Evolutionary conservation across 2,329 filamentous ascomycete genomes (phyloP), one percentile per base, ranked within the genome.

Genomic region (Teratosphaeria destructans): DNA sequence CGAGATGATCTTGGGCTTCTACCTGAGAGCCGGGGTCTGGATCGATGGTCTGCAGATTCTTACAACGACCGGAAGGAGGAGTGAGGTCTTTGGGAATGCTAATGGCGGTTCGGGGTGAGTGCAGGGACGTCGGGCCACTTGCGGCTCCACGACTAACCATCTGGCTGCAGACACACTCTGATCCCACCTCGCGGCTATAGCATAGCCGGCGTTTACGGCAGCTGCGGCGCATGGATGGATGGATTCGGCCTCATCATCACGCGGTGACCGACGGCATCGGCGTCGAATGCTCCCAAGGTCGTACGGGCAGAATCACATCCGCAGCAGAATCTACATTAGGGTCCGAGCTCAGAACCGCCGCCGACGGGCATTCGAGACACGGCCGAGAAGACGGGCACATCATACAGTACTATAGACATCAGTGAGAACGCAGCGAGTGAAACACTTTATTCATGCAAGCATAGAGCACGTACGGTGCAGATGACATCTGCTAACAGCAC

Each of bases 1-100:
- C 59, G 94, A 99, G 76, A 87, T 89, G 62, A 79, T 99, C 53
- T 85, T 90, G 61, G 94, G 94, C 8, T 96, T 99, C 72, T 83
- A 87, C 66, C 78, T 97, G 57, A 82, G 91, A 65, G 85, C 88
- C 56, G 91, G 90, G 26, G 78, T 83, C 61, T 94, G 88, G 85
- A 87, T 97, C 65, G 90, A 96, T 72, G 93, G 86, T 12, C 82
- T 97, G 57, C 90, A 96, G 72, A 86, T 97, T 63, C 77, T 96
- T 73, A 97, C 94, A 1, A 96, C 86, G 68, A 77, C 90, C 61
- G 92, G 92, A n/a, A 83, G 92, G 67, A 88, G 87, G 72, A 96
- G 93, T 37, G 84, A 86, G 58, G 77, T 95, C 62, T 97, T 86
- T 78, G 94, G 94, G 61, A 94, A 95, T 67, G 75, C 85, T 11